These are phyloP conservation scores for Colletotrichum musae DNA, from an alignment of 2,329 filamentous ascomycete species.

Conservation along the genomic window DNA sequence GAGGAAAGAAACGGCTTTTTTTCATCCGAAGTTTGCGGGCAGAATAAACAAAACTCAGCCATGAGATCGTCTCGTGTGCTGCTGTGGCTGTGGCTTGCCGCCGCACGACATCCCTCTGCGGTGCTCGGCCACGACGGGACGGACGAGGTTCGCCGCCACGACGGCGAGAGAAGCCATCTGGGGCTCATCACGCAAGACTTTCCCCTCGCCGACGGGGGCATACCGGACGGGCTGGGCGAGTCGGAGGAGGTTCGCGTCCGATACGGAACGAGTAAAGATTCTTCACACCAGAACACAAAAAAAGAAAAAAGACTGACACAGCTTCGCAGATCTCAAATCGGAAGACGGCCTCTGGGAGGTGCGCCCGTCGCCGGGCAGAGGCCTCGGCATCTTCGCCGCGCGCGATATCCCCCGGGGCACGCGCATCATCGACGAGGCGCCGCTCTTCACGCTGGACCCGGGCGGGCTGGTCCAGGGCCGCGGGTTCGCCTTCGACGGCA, in stretches of 20 bases:
- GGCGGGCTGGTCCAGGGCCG: constrained; percentile 46
- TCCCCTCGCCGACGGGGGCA: constrained; percentile 6
- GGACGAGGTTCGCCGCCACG: neutral
- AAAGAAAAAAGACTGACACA: neutral
- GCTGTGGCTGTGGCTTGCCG: constrained; percentile 27
- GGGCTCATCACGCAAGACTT: neutral
- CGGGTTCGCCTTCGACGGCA: constrained; percentile 51
- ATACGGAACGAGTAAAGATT: constrained; percentile 25
- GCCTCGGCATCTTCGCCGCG: constrained; percentile 57
- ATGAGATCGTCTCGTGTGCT: constrained; percentile 34
- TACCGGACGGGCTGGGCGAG: constrained; percentile 22
- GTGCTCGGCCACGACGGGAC: constrained; percentile 17
- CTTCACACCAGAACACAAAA: neutral
- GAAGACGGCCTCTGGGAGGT: constrained; percentile 46
- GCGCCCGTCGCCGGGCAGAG: constrained; percentile 52
- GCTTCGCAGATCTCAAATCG: constrained; percentile 30
- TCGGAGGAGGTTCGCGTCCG: constrained; percentile 32
- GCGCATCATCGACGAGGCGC: constrained; percentile 55
- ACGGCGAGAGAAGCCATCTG: constrained; percentile 7
- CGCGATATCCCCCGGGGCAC: constrained; percentile 52
- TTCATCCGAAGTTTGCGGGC: constrained; percentile 26
- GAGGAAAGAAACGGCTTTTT: neutral
- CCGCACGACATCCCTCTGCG: constrained; percentile 5
- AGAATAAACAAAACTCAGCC: neutral
- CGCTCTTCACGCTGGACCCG: constrained; percentile 51